Base-by-base conservation (phyloP, 164 flowering plant species). In the Vitis rupestris region DNA sequence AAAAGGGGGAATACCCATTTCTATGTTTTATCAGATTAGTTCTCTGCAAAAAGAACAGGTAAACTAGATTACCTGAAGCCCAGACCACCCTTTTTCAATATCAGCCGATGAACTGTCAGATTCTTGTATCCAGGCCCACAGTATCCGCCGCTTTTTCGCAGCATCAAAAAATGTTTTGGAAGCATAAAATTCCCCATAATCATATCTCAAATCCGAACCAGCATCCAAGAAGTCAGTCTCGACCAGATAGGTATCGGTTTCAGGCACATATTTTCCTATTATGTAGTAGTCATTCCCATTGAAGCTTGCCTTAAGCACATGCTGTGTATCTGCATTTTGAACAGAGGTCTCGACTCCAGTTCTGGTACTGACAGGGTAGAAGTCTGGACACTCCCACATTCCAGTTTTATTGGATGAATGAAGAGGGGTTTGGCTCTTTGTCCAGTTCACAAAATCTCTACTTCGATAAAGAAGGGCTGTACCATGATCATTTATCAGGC, bases 281-380 rank as follows among this genome's bases (percentile, higher is more conserved):
- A 75, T 75, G 68, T 86, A 86, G 50, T 64, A 69, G 10, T 82
- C 87, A 62, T 75, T 62, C 61, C 63, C 75, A 27, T 53, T 50
- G 64, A 86, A 56, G 64, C 87, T 86, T 3, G 63, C 74, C 69
- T 85, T 87, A 9, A 85, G 74, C 30, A 87, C 88, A 73, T 87
- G 85, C 59, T 87, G 85, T 15, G 81, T 72, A 19, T 61, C 13
- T 0, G 70, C 10, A n/a, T 71, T 64, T 53, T 60, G 51, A 0
- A 29, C 44, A 1, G 77, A 74, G 3, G 74, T 71, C 15, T 72
- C 74, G 2, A 72, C 23, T 2, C 74, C 74, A 29, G 30, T 10
- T 10, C 14, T 50, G 37, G 16, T 54, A 23, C 59, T 60, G 0
- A 72, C 69, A 9, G 74, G 74, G 50, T 17, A 72, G 30, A 72